phyloP scores from a whole-genome alignment of 1,284 basidiomycete species.

The Trichosporon sp. region DNA sequence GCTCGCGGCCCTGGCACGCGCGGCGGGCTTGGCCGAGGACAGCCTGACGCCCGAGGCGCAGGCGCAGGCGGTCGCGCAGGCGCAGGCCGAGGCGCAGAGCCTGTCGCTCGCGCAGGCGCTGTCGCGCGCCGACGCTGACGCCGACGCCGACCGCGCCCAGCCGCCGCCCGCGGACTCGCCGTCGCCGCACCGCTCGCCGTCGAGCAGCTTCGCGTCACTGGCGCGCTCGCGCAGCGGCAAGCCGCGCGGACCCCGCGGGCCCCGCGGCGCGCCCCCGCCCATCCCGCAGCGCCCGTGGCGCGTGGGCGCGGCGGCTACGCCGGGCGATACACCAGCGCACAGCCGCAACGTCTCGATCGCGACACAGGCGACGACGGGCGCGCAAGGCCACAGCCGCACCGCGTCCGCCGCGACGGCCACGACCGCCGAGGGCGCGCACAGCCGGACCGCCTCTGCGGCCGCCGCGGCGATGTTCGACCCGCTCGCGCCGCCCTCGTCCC shows the following conservation, averaged over 20 bases:
- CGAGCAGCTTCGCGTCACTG: not conserved
- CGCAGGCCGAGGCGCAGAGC: not conserved
- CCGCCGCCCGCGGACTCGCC: not conserved
- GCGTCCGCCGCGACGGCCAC: not conserved
- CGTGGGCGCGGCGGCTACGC: not conserved
- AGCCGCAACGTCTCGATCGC: not conserved
- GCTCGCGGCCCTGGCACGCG: not conserved
- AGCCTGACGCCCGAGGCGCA: not conserved
- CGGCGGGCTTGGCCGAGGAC: not conserved
- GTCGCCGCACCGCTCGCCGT: not conserved
- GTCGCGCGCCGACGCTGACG: not conserved
- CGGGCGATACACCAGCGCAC: not conserved
- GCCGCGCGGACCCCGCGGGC: constrained; percentile 23
- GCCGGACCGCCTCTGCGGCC: not conserved
- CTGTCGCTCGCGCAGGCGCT: not conserved
- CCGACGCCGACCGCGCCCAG: not conserved
- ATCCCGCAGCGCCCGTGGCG: constrained; percentile 31
- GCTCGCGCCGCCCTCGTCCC: not conserved
- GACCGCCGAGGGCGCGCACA: not conserved
- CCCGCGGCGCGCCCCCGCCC: constrained; percentile 26
- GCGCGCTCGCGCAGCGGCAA: not conserved
- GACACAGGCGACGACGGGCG: not conserved
- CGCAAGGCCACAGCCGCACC: not conserved
- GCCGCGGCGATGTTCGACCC: not conserved
- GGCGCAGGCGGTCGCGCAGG: not conserved